Evolutionary conservation across 345 rosid genomes (phyloP), one percentile per base, ranked within the genome.

Genomic region (Syzygium aromaticum): DNA sequence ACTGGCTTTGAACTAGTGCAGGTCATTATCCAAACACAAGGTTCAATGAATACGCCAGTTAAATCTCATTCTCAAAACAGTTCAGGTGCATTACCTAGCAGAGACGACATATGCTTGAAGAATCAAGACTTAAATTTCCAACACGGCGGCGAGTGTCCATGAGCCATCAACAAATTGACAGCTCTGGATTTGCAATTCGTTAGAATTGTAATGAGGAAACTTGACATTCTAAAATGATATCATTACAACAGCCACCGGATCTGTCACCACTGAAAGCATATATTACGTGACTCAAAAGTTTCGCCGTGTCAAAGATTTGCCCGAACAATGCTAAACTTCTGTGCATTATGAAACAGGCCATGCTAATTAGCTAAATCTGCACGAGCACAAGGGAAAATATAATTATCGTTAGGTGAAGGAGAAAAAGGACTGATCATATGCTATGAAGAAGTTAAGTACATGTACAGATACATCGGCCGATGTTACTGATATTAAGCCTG

Each of bases 401-500:
- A 33, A 38, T 38, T 33, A 33, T 67, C 78, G 9, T 33, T 33
- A 33, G 33, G 46, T 38, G 8, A 33, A 33, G 78, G 13, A 67
- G 78, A 67, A 67, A 67, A 67, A 33, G 78, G 46, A 67, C 78
- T 67, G 78, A 8, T 67, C 22, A 64, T 67, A 33, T 67, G 78
- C 78, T 2, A 67, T 33, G 78, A 33, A 21, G 77, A 67, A 67
- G 46, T 30, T 67, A 67, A 43, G 33, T 30, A 17, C 23, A 17
- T 19, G 46, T 67, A 67, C 43, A 67, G 25, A 30, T 8, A 11
- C 85, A n/a, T 67, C 23, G 5, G 30, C 85, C 30, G 8, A 80
- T 54, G 49, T 80, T n/a, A 7, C 88, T 40, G 86, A 84, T 33
- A 23, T 53, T 93, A 91, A 96, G 64, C 99, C 98, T 98, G 91